Evolutionary conservation across 331 rosid genomes (phyloP).

Genomic region (Quercus tomentella): DNA sequence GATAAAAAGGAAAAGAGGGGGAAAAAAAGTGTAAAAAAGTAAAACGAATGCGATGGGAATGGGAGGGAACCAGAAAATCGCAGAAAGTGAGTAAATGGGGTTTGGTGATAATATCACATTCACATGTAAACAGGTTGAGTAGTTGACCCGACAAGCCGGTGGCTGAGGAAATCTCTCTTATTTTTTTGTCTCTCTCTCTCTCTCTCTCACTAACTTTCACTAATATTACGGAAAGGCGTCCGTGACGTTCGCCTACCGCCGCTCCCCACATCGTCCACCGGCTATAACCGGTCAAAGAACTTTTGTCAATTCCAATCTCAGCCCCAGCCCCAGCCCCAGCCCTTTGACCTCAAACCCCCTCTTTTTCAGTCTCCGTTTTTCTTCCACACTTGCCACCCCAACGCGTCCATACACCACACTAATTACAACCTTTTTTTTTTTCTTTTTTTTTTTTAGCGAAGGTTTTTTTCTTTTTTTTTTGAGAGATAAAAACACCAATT

Average conservation of each 20-base stretch:
- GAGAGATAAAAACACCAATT: too few species aligned
- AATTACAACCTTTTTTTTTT: too few species aligned
- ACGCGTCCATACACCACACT: conserved; percentile 6
- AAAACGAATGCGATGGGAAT: too few species aligned
- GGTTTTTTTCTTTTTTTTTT: not conserved
- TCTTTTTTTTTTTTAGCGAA: too few species aligned
- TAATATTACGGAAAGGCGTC: not conserved
- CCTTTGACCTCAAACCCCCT: not conserved
- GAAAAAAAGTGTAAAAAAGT: too few species aligned
- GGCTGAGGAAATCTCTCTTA: not conserved
- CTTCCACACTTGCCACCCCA: not conserved
- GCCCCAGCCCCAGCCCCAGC: too few species aligned
- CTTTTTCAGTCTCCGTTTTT: not conserved
- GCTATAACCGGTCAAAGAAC: not conserved
- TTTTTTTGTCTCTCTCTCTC: too few species aligned
- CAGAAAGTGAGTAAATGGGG: not conserved
- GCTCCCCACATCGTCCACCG: conserved; percentile 2
- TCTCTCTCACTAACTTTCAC: not conserved
- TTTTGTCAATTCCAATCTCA: not conserved
- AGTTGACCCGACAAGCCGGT: conserved; percentile 15
- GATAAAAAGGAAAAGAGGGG: not conserved
- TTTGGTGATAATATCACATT: conserved; percentile 1
- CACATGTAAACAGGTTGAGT: conserved; percentile 20
- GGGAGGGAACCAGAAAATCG: too few species aligned
- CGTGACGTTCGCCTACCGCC: conserved; percentile 35